Evolutionary conservation across 164 flowering plant species (phyloP).

Genomic region (Kalanchoe fedtschenkoi): DNA sequence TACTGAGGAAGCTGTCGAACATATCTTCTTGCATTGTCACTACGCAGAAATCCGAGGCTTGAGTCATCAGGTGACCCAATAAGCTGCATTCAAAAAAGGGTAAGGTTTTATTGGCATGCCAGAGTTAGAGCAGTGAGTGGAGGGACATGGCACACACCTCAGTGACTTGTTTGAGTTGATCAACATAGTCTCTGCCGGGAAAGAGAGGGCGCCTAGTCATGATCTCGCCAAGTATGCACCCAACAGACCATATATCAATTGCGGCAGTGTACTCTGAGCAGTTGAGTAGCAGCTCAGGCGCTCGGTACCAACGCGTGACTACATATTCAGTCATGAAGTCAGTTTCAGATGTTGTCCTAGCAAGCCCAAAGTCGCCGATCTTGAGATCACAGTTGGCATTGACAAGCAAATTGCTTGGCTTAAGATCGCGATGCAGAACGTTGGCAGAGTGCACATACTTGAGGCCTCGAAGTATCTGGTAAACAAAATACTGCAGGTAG

Average conservation of each 20-base stretch:
- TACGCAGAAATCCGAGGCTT: conserved; percentile 90
- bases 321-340: conserved; percentile 99
- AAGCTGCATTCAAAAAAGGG: conserved; percentile 26
- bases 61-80: conserved; percentile 93
- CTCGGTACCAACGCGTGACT: conserved; percentile 96
- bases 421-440: conserved; percentile 91
- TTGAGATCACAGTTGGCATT: conserved; percentile 93
- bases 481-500: conserved; percentile 74
- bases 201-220: conserved; percentile 72
- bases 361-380: conserved; percentile 94
- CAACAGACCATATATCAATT: conserved; percentile 95
- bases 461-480: conserved; percentile 81
- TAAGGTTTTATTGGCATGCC: too few species aligned
- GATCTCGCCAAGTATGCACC: conserved; percentile 86
- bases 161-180: conserved; percentile 79
- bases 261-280: conserved; percentile 96
- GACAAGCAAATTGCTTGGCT: conserved; percentile 86
- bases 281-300: conserved; percentile 91
- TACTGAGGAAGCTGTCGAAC: conserved; percentile 84
- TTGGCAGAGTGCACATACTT: conserved; percentile 85
- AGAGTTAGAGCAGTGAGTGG: not conserved
- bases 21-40: conserved; percentile 88
- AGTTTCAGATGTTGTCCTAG: conserved; percentile 93
- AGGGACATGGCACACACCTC: conserved; percentile 37
- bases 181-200: conserved; percentile 87